A percentile compares a stretch with the other conserved stretches of the same genome.
Conservation (phyloP, 352 stramenopile genomes). For the Thraustochytrium aureum region DNA sequence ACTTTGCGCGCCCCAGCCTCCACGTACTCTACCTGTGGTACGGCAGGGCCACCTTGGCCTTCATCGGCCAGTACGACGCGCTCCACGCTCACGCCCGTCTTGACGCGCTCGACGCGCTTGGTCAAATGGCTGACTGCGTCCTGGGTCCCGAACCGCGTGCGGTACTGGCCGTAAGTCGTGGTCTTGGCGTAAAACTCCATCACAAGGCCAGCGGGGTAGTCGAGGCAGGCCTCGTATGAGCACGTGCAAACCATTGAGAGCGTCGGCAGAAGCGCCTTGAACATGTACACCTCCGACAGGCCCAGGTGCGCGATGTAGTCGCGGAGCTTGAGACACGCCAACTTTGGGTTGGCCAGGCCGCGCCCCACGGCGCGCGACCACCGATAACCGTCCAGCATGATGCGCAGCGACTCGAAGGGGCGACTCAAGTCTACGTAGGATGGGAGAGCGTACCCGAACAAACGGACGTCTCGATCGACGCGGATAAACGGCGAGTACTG, state of each 20-base stretch:
- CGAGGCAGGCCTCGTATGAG: constrained; percentile 54
- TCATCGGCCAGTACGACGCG: background rate
- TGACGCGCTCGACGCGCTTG: background rate
- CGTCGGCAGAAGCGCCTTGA: constrained; percentile 27
- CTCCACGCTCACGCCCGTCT: constrained; percentile 39
- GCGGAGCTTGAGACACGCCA: background rate
- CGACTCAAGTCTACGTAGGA: constrained; percentile 19
- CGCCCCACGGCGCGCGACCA: background rate
- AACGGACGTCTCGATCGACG: background rate
- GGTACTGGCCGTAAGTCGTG: constrained; percentile 50
- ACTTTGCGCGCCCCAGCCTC: background rate
- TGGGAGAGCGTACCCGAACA: constrained; percentile 19
- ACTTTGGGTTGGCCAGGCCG: background rate
- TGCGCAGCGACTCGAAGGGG: background rate
- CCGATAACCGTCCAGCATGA: constrained; percentile 16
- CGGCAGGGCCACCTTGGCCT: no score
- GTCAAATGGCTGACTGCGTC: constrained; percentile 45
- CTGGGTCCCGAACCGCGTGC: constrained; percentile 51
- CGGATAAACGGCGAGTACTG: background rate
- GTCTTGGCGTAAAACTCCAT: constrained; percentile 56
- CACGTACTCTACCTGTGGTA: constrained; percentile 6
- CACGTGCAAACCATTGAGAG: constrained; percentile 56
- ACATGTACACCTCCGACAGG: constrained; percentile 9
- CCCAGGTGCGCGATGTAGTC: constrained; percentile 18
- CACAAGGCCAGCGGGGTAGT: constrained; percentile 54